Evolutionary conservation across 2,329 filamentous ascomycete genomes (phyloP).

Genomic region (Pyrenophora seminiperda): DNA sequence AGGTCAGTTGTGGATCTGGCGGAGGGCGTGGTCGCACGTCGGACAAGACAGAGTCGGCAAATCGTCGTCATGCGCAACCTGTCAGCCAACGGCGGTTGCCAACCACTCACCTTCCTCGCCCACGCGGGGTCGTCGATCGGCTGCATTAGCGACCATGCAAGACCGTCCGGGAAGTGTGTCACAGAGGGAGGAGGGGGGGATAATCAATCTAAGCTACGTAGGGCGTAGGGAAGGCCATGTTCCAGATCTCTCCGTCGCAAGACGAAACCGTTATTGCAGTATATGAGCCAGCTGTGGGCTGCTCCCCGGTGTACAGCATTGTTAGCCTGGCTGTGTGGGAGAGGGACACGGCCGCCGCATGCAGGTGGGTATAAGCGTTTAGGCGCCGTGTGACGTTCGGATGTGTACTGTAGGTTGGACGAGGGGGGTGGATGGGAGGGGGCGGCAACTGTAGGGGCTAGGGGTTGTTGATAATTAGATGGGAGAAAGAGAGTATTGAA

Average conservation of each 20-base stretch:
- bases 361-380: constrained; percentile 30
- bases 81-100: constrained; percentile 25
- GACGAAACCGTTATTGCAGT: constrained; percentile 36
- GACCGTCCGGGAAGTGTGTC: constrained; percentile 26
- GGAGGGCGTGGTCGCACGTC: constrained; percentile 8
- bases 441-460: constrained; percentile 13
- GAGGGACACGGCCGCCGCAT: constrained; percentile 15
- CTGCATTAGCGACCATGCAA: constrained; percentile 36
- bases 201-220: constrained; percentile 14
- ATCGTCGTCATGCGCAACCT: constrained; percentile 24
- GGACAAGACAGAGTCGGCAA: constrained; percentile 11
- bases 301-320: constrained; percentile 21
- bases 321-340: constrained; percentile 21
- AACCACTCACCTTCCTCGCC: constrained; percentile 13
- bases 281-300: constrained; percentile 20
- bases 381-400: constrained; percentile 32
- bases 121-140: constrained; percentile 36
- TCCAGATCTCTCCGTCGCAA: constrained; percentile 27
- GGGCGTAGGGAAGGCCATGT: constrained; percentile 16
- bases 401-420: constrained; percentile 19
- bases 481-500: constrained; percentile 9
- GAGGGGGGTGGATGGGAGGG: constrained; percentile 4
- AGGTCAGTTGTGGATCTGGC: constrained; percentile 6
- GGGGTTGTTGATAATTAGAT: constrained; percentile 11
- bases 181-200: constrained; percentile 12